Evolutionary conservation across 192 early-diverging fungal genomes (phyloP).

Genomic region (Phlyctochytrium arcticum): DNA sequence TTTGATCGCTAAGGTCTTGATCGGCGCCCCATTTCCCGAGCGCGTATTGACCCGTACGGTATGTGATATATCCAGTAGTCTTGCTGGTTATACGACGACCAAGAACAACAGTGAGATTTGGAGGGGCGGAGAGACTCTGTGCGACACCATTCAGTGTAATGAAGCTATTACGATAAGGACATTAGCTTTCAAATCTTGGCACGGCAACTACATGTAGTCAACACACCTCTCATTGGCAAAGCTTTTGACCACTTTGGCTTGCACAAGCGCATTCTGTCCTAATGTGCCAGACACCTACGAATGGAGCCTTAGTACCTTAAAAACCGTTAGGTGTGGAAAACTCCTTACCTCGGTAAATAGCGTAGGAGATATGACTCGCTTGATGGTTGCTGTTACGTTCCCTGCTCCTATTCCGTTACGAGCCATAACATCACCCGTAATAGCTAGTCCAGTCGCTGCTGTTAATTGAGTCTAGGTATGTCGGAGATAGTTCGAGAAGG

Average conservation of each 20-base stretch:
- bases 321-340: too few species aligned
- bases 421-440: constrained; percentile 45
- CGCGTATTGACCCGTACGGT: constrained; percentile 69
- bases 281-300: constrained; percentile 45
- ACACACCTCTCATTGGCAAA: constrained; percentile 42
- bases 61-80: constrained; percentile 72
- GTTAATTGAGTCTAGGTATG: constrained; percentile 37
- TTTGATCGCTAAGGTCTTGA: constrained; percentile 9
- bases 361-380: constrained; percentile 69
- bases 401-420: constrained; percentile 69
- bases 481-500: background rate
- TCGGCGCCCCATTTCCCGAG: constrained; percentile 63
- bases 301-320: background rate
- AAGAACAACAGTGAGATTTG: constrained; percentile 55
- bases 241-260: constrained; percentile 60
- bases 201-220: background rate
- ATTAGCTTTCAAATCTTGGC: background rate
- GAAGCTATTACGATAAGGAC: constrained; percentile 45
- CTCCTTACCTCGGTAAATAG: constrained; percentile 63
- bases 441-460: constrained; percentile 27
- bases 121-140: constrained; percentile 57
- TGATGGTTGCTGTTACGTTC: constrained; percentile 71
- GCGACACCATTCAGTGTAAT: constrained; percentile 55
- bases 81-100: constrained; percentile 61
- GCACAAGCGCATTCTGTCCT: constrained; percentile 50